Evolutionary conservation across 306 rosid species (phyloP), one percentile per base, ranked within the genome.

Genomic region (Inga laurina): DNA sequence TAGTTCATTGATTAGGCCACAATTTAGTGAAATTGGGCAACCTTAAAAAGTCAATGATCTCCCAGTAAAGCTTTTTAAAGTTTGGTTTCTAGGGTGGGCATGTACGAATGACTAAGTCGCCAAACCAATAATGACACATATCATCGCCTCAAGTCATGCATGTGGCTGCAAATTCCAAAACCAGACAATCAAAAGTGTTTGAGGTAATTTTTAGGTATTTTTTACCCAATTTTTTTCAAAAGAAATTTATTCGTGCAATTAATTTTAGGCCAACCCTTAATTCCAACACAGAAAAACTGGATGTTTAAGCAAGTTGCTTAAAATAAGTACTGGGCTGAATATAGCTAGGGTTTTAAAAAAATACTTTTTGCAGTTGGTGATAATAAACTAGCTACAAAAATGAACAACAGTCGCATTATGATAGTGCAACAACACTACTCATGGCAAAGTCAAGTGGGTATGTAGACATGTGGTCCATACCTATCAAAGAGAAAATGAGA

Each of bases 41-140:
- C 85, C 70, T 51, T 35, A 69, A 82, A 61, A 85, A 87, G 84
- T 82, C 92, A 85, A 88, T 83, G 84, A 71, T 51, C 84, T 84
- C 77, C 64, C 15, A 44, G 22, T 39, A 35, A 73, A 64, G 49
- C 16, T 56, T 51, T 61, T 16, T 22, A 30, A 74, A 67, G 77
- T 67, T 56, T 75, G 68, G 80, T 74, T 62, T 49, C 49, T 84
- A 83, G 86, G 67, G 88, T 89, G 84, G 89, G 86, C 82, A 82
- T 57, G 62, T 57, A 54, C 62, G 57, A 32, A 48, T 54, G 76
- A 69, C 84, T 76, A 46, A 49, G 80, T 68, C 70, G 59, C 86
- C 87, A 82, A 39, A 71, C 21, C 82, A 72, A 66, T 35, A 77
- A 82, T 48, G 73, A 72, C 45, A 22, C 65, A 8, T 49, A 74